phyloP scores from a whole-genome alignment of 2,329 filamentous ascomycete genomes.

The Tolypocladium pustulatum region DNA sequence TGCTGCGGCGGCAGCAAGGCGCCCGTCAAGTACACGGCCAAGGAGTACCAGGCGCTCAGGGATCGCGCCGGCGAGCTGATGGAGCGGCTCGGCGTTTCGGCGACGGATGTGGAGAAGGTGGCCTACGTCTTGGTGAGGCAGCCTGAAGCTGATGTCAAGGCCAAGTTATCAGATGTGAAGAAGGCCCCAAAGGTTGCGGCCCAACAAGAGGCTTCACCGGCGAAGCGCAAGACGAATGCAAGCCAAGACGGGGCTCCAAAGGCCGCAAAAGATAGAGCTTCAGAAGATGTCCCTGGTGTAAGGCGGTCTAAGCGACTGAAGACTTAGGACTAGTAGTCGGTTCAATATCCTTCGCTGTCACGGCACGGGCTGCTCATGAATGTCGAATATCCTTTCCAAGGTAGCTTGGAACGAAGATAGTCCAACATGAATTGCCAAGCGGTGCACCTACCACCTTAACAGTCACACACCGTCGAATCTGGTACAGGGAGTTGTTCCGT shows the following conservation, averaged over 20 bases:
- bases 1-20: conserved; percentile 39
- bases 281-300: background rate
- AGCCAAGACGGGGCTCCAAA: conserved; percentile 6
- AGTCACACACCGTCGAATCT: background rate
- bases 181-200: background rate
- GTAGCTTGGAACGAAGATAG: background rate
- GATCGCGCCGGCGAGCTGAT: conserved; percentile 29
- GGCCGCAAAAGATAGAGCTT: background rate
- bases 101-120: conserved; percentile 57
- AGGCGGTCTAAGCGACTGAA: conserved; percentile 8
- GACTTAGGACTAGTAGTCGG: background rate
- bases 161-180: background rate
- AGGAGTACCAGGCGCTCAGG: conserved; percentile 55
- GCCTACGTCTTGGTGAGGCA: conserved; percentile 56
- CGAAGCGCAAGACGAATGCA: conserved; percentile 12
- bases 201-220: background rate
- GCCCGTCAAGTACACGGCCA: conserved; percentile 56
- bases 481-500: background rate
- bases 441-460: background rate
- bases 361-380: background rate
- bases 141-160: conserved; percentile 1
- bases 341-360: background rate
- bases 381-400: background rate
- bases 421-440: background rate
- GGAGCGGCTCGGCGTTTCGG: conserved; percentile 40